Percentiles rank a stretch among this genome's conserved stretches.
Evolutionary conservation across 495 filamentous ascomycete species (phyloP).

Genomic region (Aspergillus baeticus): DNA sequence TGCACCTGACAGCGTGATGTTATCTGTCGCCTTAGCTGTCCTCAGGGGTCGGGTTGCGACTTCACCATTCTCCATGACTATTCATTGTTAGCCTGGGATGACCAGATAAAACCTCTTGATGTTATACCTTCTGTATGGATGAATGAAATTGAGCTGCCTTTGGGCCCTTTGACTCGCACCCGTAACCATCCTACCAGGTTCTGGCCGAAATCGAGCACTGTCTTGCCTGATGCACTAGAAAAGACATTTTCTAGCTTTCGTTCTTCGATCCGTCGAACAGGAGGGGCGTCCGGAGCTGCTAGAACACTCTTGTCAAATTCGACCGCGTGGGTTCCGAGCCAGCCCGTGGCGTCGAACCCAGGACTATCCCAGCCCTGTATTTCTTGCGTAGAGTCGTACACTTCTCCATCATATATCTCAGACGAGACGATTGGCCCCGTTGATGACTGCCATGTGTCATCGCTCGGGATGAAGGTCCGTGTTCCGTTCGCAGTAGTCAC

Average conservation of each 20-base stretch:
- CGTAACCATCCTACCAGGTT: conserved; percentile 16
- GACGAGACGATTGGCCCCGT: conserved; percentile 32
- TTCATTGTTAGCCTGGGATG: background rate
- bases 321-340: conserved; percentile 22
- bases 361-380: background rate
- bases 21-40: conserved; percentile 15
- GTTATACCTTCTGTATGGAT: conserved; percentile 14
- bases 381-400: conserved; percentile 36
- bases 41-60: conserved; percentile 19
- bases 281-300: conserved; percentile 36
- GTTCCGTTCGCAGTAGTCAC: conserved; percentile 36
- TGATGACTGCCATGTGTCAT: conserved; percentile 10
- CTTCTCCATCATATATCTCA: conserved; percentile 54
- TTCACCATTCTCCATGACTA: conserved; percentile 16
- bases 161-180: background rate
- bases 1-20: conserved; percentile 5
- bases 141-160: conserved; percentile 7
- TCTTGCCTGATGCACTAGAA: conserved; percentile 40
- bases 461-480: conserved; percentile 34
- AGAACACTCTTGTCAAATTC: conserved; percentile 25
- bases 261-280: conserved; percentile 34
- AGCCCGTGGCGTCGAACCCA: conserved; percentile 9
- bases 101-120: too few species aligned
- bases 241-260: conserved; percentile 36
- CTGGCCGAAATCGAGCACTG: conserved; percentile 16